Evolutionary conservation across 441 rosid genomes (phyloP), one percentile per base, ranked within the genome.

Genomic region (Erodium moschatum): DNA sequence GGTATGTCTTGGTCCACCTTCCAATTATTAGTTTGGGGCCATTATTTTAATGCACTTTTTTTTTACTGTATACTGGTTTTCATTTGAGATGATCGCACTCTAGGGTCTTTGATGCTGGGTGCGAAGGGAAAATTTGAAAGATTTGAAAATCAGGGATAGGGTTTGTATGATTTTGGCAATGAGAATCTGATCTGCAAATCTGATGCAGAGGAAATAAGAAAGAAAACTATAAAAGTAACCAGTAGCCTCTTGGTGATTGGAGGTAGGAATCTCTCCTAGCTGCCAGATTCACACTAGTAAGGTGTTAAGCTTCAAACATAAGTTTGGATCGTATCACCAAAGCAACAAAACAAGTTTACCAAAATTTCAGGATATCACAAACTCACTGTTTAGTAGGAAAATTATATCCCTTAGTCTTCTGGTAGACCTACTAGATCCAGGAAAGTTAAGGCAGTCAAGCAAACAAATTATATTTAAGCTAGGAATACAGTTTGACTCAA

Each of bases 1-100:
- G 96, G 99, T 91, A 85, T 78, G 83, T 78, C 76, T 70, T 64
- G 65, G 40, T 20, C 68, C 67, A 54, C 58, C 71, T 24, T 54
- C 72, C 65, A 64, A 48, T 63, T 67, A 56, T 62, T 62, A 21
- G 16, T 70, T 69, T 73, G 61, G 67, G 65, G 76, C 42, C 15
- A 33, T 56, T 18, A 63, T 63, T 54, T 58, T 19, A 19, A 58
- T 58, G 58, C 58, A 52, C 0, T 56, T 56, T 68, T 69, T 74
- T 40, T 69, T 63, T 12, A 16, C 62, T 16, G 29, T 20, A 38
- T 29, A 9, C 64, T 20, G 29, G 62, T 64, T 68, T 35, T 65
- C 35, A 16, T 31, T 65, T 65, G 18, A 65, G 15, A 13, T 31
- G 13, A 35, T 65, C 16, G 20, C 67, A 65, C 35, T 65, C 5